Evolutionary conservation across 2,329 filamentous ascomycete species (phyloP).

Genomic region (Ustilaginoidea virens): DNA sequence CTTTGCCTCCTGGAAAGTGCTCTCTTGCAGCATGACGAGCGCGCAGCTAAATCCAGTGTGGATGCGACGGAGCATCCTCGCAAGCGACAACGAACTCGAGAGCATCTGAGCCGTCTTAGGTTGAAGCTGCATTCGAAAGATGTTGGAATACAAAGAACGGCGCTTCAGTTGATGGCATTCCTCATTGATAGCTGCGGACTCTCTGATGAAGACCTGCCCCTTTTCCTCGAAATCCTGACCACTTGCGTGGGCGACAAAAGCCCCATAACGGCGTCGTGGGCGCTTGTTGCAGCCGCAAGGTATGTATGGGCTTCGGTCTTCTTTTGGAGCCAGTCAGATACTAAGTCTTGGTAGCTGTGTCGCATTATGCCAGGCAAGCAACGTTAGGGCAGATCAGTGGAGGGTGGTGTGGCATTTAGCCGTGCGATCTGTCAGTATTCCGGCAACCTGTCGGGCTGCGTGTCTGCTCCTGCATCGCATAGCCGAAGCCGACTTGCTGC

Average conservation of each 20-base stretch:
- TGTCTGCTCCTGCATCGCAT: constrained; percentile 58
- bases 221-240: constrained; percentile 42
- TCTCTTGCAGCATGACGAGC: constrained; percentile 16
- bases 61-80: constrained; percentile 30
- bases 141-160: constrained; percentile 28
- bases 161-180: constrained; percentile 43
- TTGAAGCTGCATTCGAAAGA: constrained; percentile 31
- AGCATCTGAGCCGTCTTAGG: constrained; percentile 28
- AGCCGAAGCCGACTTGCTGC: constrained; percentile 48
- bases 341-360: constrained; percentile 20
- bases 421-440: constrained; percentile 52
- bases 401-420: constrained; percentile 61
- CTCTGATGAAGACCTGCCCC: constrained; percentile 33
- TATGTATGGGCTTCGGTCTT: constrained; percentile 23
- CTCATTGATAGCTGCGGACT: constrained; percentile 31
- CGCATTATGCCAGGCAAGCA: constrained; percentile 14
- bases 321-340: not conserved
- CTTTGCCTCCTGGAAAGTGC: constrained; percentile 41
- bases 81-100: constrained; percentile 32
- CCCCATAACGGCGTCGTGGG: constrained; percentile 55
- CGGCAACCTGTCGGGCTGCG: constrained; percentile 59
- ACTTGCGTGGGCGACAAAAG: constrained; percentile 55
- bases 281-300: constrained; percentile 70
- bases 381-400: constrained; percentile 37
- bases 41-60: constrained; percentile 9